A percentile compares a stretch with the other conserved stretches of the same genome.
Evolutionary conservation across 2,329 filamentous ascomycete genomes (phyloP).

Genomic region (Cucurbitaria berberidis): DNA sequence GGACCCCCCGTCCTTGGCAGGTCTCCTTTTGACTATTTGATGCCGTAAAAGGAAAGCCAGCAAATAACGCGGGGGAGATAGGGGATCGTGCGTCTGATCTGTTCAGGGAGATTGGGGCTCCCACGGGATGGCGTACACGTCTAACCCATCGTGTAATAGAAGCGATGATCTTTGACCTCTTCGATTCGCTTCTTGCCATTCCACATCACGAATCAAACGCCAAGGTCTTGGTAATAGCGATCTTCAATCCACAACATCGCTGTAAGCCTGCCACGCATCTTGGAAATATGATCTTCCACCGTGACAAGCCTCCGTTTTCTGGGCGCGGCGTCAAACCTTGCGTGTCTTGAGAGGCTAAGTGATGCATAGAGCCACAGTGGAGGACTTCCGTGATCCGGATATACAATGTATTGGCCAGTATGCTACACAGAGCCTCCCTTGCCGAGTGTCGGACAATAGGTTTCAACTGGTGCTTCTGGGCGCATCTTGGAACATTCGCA

Average conservation of each 20-base stretch:
- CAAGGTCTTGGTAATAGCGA: slow-evolving; percentile 1
- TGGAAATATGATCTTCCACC: slow-evolving; percentile 1
- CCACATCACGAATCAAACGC: not conserved
- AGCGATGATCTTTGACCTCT: not conserved
- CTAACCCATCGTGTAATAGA: not conserved
- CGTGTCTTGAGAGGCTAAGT: slow-evolving; percentile 10
- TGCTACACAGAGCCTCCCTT: slow-evolving; percentile 3
- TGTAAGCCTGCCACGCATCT: not conserved
- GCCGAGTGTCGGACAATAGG: slow-evolving; percentile 7
- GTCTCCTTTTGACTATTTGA: not conserved
- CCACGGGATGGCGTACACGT: not conserved
- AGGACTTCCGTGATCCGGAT: not conserved
- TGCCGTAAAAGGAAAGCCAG: no score
- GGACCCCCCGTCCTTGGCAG: not conserved
- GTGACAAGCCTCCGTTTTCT: slow-evolving; percentile 21
- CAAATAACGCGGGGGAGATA: not conserved
- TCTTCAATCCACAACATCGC: not conserved
- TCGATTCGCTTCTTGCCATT: not conserved
- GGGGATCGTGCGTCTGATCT: not conserved
- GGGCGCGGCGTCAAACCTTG: slow-evolving; percentile 15
- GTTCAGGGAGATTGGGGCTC: not conserved
- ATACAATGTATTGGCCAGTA: slow-evolving; percentile 5
- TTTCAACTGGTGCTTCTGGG: slow-evolving; percentile 13
- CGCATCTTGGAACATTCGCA: slow-evolving; percentile 11
- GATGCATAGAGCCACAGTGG: not conserved